Evolutionary conservation across 192 early-diverging fungal species (phyloP), one percentile per base, ranked within the genome.

Genomic region (Dissophora ornata): DNA sequence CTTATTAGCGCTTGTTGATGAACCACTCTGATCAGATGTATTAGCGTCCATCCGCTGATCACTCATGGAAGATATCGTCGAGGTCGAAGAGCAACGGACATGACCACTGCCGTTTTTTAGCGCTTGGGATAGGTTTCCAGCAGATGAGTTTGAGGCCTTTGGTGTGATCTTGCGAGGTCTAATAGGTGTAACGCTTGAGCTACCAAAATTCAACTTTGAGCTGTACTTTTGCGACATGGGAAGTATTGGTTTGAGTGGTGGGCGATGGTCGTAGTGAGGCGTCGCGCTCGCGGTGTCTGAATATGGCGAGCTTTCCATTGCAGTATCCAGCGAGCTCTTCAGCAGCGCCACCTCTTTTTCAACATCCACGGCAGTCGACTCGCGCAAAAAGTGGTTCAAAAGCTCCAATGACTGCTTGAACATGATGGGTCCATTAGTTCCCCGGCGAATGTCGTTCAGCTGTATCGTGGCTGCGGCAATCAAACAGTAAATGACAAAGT

Each of bases 401-500:
- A 77, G 41, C 1, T 64, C 52, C 7, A 77, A 38, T 0, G 73
- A 67, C 7, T 64, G 57, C 30, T 67, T 77, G 45, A 77, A 67
- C 64, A 77, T 77, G 46, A 77, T 65, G 7, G 63, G 49, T 11
- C 73, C 57, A 25, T 77, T 67, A 11, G 15, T 22, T 48, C 73
- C 64, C 22, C 40, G 57, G n/a, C 73, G 73, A 44, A 77, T 67
- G 45, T 77, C 73, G 47, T 55, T 77, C 15, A 73, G 49, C 41
- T 88, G 87, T 13, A 86, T 74, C 11, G 85, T 85, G 1, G 81
- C 77, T 15, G 87, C 83, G 0, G 75, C 78, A 26, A 84, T 69
- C 16, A 86, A 25, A 59, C 85, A 88, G 58, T 84, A 81, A n/a
- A 85, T 80, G 11, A 83, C 66, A 67, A 80, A 81, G 51, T 88